phyloP scores from a whole-genome alignment of 2,329 filamentous ascomycete species.

The Emericellopsis atlantica region DNA sequence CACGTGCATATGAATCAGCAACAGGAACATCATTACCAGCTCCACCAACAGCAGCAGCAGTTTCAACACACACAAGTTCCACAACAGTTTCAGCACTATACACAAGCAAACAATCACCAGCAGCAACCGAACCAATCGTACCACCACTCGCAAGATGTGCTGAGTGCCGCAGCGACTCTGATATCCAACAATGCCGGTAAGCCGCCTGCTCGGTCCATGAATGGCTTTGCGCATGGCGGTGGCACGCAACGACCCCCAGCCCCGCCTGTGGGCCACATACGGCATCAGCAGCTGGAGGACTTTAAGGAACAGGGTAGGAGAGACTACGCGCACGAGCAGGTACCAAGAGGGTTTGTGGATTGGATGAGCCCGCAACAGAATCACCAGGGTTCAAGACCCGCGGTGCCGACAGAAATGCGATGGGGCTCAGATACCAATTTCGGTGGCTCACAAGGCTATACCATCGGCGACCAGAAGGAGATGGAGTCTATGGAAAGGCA shows the following conservation, averaged over 20 bases:
- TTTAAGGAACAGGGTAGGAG: conserved; percentile 26
- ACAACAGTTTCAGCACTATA: conserved; percentile 2
- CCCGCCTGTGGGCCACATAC: conserved; percentile 25
- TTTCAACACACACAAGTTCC: conserved; percentile 4
- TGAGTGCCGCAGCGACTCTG: conserved; percentile 40
- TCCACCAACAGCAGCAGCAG: conserved; percentile 10
- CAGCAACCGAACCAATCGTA: conserved; percentile 11
- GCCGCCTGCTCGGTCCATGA: no score
- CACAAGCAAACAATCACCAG: conserved; percentile 8
- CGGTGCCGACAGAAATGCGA: conserved; percentile 33
- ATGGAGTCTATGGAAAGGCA: conserved; percentile 42
- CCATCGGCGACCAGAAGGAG: conserved; percentile 41
- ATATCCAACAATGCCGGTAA: conserved; percentile 25
- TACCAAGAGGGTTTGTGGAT: background rate
- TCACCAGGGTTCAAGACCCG: conserved; percentile 16
- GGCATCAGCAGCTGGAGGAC: conserved; percentile 28
- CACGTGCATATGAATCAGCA: conserved; percentile 6
- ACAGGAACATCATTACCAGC: conserved; percentile 13
- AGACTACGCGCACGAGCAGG: conserved; percentile 4
- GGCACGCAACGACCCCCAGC: conserved; percentile 11
- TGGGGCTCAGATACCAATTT: conserved; percentile 63
- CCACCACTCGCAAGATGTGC: conserved; percentile 38
- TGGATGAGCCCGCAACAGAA: conserved; percentile 24
- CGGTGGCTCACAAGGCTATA: conserved; percentile 41
- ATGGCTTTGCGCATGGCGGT: no score